phyloP scores from a whole-genome alignment of 169 alveolate genomes.

The Babesia caballi region DNA sequence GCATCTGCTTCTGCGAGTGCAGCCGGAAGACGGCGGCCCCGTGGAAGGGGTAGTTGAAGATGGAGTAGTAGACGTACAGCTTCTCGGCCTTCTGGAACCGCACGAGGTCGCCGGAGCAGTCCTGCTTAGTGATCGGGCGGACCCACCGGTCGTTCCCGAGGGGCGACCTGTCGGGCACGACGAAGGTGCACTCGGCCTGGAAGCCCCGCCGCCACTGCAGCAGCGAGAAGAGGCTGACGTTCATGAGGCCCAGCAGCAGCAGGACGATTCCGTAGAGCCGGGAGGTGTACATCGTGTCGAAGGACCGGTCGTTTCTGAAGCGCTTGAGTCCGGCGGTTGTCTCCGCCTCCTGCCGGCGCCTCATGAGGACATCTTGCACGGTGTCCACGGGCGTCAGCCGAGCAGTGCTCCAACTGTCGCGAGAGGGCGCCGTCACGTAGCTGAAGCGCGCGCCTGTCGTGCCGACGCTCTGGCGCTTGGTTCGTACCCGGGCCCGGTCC shows the following conservation, averaged over 20 bases:
- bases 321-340: background rate
- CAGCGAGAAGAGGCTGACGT: background rate
- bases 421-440: too few species aligned
- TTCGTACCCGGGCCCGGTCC: too few species aligned
- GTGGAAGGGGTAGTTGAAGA: conserved; percentile 53
- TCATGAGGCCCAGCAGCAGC: conserved; percentile 2
- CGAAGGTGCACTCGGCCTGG: conserved; percentile 15
- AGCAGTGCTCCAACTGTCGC: too few species aligned
- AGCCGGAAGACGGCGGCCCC: conserved; percentile 32
- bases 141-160: background rate
- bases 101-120: conserved; percentile 9
- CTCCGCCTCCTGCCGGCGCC: background rate
- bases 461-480: too few species aligned
- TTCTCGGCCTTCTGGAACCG: conserved; percentile 5
- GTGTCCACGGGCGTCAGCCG: background rate
- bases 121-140: background rate
- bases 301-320: conserved; percentile 1
- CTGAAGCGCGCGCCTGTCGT: too few species aligned
- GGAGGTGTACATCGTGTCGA: background rate
- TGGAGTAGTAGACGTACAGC: conserved; percentile 44
- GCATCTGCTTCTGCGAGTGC: conserved; percentile 30
- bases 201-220: background rate
- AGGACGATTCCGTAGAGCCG: background rate
- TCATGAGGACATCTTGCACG: conserved; percentile 2
- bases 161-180: background rate